Evolutionary conservation across 1,284 basidiomycete genomes (phyloP), one percentile per base, ranked within the genome.

Genomic region (Volvariella surrecta): DNA sequence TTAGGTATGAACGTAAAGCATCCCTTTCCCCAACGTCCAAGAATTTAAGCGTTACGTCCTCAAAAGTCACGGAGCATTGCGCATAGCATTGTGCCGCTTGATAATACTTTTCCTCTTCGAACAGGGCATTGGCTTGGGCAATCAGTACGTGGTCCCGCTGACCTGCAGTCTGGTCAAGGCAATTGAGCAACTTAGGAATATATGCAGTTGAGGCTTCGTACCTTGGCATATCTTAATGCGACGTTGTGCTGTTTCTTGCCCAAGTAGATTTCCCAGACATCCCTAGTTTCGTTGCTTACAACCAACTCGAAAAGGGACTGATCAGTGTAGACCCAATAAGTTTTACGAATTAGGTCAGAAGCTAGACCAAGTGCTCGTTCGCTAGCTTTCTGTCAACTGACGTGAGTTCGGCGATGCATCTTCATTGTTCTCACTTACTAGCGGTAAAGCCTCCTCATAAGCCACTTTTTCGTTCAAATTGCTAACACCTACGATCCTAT

Each of bases 261-360:
- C 3, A 98, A 72, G 61, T 90, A 91, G 39, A 94, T 84, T 48
- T 82, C 82, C 96, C 96, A 99, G 4, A 99, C 83, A 57, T 98
- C 88, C 2, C 94, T 79, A 54, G 89, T 88, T 66, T 99, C 96
- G 52, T 95, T 89, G 8, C 73, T 73, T 13, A 92, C 74, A 11
- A 87, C 79, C 15, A 99, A 67, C 57, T 99, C 96, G 54, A 91
- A 93, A 37, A 99, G 76, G 0, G 89, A 88, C 46, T 83, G 76
- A 52, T 91, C 82, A 0, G 95, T 94, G 59, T 89, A 96, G 1
- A 96, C 75, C 96, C 96, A 99, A 55, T 88, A 95, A 3, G 95
- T 98, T 57, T 79, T 81, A 6, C 89, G 80, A 3, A 89, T 78
- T 6, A 88, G 82, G 61, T 99, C 96, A 4, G 84, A 73, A 3